phyloP scores from a whole-genome alignment of 768 basidiomycete species.

The Suillus hirtellus region DNA sequence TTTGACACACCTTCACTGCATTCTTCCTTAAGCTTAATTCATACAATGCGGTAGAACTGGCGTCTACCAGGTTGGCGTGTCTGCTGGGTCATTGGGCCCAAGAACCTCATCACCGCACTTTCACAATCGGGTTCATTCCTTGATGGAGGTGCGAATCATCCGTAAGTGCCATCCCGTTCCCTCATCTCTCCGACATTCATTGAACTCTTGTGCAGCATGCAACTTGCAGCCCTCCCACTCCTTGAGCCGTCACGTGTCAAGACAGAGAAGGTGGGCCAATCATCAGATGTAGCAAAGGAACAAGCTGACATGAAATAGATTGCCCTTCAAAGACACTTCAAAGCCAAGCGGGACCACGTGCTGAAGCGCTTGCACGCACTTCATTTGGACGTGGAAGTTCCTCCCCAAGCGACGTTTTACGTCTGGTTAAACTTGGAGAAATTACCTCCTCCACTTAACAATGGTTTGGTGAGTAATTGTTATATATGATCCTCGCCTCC shows the following conservation, averaged over 20 bases:
- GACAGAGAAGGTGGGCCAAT: slow-evolving; percentile 57
- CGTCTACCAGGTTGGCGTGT: slow-evolving; percentile 93
- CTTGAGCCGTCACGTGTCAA: slow-evolving; percentile 70
- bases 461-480: slow-evolving; percentile 63
- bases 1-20: not conserved
- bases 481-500: not conserved
- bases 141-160: slow-evolving; percentile 93
- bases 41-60: slow-evolving; percentile 65
- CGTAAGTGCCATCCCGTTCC: slow-evolving; percentile 47
- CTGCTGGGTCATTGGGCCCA: slow-evolving; percentile 93
- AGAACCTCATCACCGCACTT: slow-evolving; percentile 83
- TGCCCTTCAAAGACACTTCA: slow-evolving; percentile 89
- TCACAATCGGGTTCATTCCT: slow-evolving; percentile 94
- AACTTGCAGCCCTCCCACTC: slow-evolving; percentile 85
- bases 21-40: slow-evolving; percentile 19
- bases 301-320: slow-evolving; percentile 37
- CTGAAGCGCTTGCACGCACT: slow-evolving; percentile 77
- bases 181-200: slow-evolving; percentile 4
- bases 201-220: slow-evolving; percentile 50
- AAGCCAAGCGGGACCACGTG: slow-evolving; percentile 87
- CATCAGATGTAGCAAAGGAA: no score
- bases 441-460: slow-evolving; percentile 81
- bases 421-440: slow-evolving; percentile 88
- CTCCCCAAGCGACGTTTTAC: slow-evolving; percentile 87
- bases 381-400: slow-evolving; percentile 73